phyloP scores from a whole-genome alignment of 2,329 filamentous ascomycete species.

The Alternaria ethzedia region DNA sequence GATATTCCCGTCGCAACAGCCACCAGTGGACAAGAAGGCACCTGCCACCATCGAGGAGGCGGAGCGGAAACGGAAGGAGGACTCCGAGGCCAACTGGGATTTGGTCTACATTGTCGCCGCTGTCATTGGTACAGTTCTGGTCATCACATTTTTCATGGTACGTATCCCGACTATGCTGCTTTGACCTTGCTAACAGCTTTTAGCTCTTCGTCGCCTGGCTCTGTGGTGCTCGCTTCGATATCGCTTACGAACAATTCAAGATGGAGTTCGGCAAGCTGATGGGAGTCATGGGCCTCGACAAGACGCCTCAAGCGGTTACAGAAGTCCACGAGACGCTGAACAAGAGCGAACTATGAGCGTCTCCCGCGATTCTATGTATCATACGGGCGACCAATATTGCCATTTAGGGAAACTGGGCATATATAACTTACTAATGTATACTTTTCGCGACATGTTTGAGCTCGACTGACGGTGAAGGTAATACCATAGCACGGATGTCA shows the following conservation, averaged over 20 bases:
- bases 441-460: slow-evolving; percentile 3
- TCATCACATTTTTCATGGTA: slow-evolving; percentile 84
- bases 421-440: slow-evolving; percentile 35
- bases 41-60: slow-evolving; percentile 61
- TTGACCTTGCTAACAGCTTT: slow-evolving; percentile 20
- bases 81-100: slow-evolving; percentile 61
- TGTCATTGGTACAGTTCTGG: slow-evolving; percentile 70
- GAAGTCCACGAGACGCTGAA: slow-evolving; percentile 32
- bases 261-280: slow-evolving; percentile 52
- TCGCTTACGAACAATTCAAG: slow-evolving; percentile 66
- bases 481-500: slow-evolving; percentile 92
- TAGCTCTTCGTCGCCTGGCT: slow-evolving; percentile 80
- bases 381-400: slow-evolving; percentile 31
- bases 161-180: slow-evolving; percentile 38
- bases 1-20: slow-evolving; percentile 84
- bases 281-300: slow-evolving; percentile 25
- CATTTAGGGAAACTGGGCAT: slow-evolving; percentile 17
- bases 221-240: slow-evolving; percentile 82
- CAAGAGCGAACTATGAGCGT: slow-evolving; percentile 52
- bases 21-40: slow-evolving; percentile 55
- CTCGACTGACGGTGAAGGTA: background rate
- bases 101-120: slow-evolving; percentile 68
- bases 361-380: slow-evolving; percentile 37
- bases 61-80: slow-evolving; percentile 60
- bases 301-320: slow-evolving; percentile 18